Evolutionary conservation across 768 basidiomycete genomes (phyloP).

Genomic region (Pleurotus platypus): DNA sequence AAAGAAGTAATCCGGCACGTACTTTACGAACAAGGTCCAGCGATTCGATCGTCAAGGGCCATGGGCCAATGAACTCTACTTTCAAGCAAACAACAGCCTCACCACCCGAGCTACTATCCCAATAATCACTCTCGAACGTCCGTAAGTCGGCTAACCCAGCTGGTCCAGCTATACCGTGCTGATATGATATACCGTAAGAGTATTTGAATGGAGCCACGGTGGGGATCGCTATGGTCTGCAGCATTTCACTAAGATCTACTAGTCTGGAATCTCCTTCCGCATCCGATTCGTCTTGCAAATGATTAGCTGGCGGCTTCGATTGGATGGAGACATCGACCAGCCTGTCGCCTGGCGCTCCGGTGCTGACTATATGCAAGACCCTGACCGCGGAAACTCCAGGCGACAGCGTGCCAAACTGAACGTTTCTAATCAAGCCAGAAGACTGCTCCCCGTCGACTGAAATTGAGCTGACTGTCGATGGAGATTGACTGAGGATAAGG

Average conservation of each 20-base stretch:
- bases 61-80: slow-evolving; percentile 54
- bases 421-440: slow-evolving; percentile 68
- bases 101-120: slow-evolving; percentile 48
- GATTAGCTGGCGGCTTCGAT: slow-evolving; percentile 35
- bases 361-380: slow-evolving; percentile 58
- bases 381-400: slow-evolving; percentile 58
- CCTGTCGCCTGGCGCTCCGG: slow-evolving; percentile 65
- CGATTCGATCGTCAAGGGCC: slow-evolving; percentile 48
- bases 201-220: slow-evolving; percentile 60
- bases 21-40: slow-evolving; percentile 49
- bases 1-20: slow-evolving; percentile 11
- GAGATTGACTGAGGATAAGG: background rate
- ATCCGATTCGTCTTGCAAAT: slow-evolving; percentile 10
- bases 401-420: slow-evolving; percentile 59
- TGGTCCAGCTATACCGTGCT: slow-evolving; percentile 34
- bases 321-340: slow-evolving; percentile 80
- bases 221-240: slow-evolving; percentile 65
- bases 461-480: slow-evolving; percentile 53
- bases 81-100: slow-evolving; percentile 55
- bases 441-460: slow-evolving; percentile 61
- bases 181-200: slow-evolving; percentile 52
- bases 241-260: slow-evolving; percentile 50
- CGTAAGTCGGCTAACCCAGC: slow-evolving; percentile 49
- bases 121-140: slow-evolving; percentile 49
- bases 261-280: slow-evolving; percentile 14